A percentile compares a stretch with the other conserved stretches of the same genome.
These are phyloP conservation scores for Myxozyma lipomycoides DNA, from an alignment of 805 yeast species.

Conservation along the genomic window DNA sequence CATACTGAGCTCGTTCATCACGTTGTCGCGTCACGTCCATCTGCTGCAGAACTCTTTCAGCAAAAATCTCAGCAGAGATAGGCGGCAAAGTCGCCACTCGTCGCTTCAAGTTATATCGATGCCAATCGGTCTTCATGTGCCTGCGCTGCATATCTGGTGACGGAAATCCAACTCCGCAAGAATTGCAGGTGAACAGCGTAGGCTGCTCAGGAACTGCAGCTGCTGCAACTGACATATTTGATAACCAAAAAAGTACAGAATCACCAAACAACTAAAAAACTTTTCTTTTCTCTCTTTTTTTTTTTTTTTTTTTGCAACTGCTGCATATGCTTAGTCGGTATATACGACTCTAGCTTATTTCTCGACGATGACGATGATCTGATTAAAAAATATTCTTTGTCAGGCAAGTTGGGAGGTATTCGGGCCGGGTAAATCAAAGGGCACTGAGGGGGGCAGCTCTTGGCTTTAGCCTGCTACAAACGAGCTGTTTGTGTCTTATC, in stretches of 20 bases:
- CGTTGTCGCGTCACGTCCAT: constrained; percentile 26
- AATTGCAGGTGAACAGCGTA: constrained; percentile 67
- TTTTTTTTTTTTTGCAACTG: no score
- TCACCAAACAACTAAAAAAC: no score
- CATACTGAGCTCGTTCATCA: constrained; percentile 18
- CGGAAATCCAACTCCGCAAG: constrained; percentile 78
- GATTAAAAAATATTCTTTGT: background rate
- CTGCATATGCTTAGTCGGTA: no score
- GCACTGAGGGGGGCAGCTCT: no score
- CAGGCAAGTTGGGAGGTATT: background rate
- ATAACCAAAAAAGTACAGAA: no score
- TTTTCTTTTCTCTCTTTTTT: no score
- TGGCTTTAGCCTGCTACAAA: no score
- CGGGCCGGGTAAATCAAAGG: no score
- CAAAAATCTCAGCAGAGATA: constrained; percentile 62
- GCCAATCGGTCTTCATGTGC: constrained; percentile 99
- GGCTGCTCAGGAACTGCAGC: constrained; percentile 3
- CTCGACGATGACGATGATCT: no score
- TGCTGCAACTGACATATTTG: background rate
- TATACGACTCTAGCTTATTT: no score
- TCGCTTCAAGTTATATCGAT: constrained; percentile 89
- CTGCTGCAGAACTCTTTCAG: constrained; percentile 57
- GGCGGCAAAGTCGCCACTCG: constrained; percentile 82
- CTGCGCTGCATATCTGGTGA: constrained; percentile 79
- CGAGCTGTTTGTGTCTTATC: no score